Conservation (phyloP, 768 basidiomycete species). For the Cubamyces sp. region DNA sequence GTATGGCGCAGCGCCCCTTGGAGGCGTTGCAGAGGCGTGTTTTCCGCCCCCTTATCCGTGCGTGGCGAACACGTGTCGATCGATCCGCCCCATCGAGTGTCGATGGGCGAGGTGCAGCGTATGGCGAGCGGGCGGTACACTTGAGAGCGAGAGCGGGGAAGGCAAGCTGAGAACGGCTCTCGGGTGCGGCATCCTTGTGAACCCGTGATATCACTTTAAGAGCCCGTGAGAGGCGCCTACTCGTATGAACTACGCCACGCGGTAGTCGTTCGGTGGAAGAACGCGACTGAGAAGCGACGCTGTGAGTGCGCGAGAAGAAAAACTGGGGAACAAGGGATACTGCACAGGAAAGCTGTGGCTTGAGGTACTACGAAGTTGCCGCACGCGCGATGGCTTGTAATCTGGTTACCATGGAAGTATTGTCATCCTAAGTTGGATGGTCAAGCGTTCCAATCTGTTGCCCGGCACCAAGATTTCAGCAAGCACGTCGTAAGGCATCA, state of each 20-base stretch:
- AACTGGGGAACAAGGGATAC: too few relatives aligned
- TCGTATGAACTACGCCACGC: too few relatives aligned
- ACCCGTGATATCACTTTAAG: slow-evolving; percentile 10
- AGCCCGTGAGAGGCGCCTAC: slow-evolving; percentile 6
- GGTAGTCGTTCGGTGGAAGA: too few relatives aligned
- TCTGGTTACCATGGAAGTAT: too few relatives aligned
- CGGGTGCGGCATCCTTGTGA: neutral
- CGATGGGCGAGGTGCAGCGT: slow-evolving; percentile 1
- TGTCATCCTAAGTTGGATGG: too few relatives aligned
- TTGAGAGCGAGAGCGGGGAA: neutral
- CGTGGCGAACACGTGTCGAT: slow-evolving; percentile 30
- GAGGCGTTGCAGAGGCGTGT: slow-evolving; percentile 30
- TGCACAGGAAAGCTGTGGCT: too few relatives aligned
- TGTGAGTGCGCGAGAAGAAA: too few relatives aligned
- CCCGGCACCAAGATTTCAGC: too few relatives aligned
- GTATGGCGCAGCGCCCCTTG: slow-evolving; percentile 16
- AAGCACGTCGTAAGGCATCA: too few relatives aligned
- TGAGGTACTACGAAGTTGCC: neutral
- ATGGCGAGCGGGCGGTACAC: neutral
- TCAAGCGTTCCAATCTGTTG: too few relatives aligned
- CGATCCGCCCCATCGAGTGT: slow-evolving; percentile 12
- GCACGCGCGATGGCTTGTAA: too few relatives aligned
- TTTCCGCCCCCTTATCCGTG: slow-evolving; percentile 11
- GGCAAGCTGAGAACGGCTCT: neutral
- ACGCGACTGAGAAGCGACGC: too few relatives aligned